A percentile compares a stretch with the other conserved stretches of the same genome.
phyloP scores from a whole-genome alignment of 805 yeast genomes.

The Starmerella bacillaris region DNA sequence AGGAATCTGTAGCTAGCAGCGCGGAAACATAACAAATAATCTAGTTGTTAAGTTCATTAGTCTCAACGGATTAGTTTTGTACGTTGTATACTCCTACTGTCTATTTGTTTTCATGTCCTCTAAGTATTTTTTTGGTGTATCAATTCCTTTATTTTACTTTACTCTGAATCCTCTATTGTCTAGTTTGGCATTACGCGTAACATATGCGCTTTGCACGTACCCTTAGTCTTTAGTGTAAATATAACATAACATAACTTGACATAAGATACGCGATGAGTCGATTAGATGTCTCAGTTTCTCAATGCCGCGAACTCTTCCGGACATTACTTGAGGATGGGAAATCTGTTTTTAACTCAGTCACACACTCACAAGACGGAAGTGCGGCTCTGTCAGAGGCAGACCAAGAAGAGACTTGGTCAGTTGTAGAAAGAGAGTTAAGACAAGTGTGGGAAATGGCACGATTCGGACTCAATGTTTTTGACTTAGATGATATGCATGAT shows the following conservation, averaged over 20 bases:
- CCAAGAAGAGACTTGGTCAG: conserved; percentile 26
- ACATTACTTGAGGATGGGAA: conserved; percentile 4
- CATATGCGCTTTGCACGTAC: too few species aligned
- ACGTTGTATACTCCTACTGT: too few species aligned
- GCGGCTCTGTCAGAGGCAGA: neutral
- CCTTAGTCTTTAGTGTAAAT: too few species aligned
- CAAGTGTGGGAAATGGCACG: conserved; percentile 41
- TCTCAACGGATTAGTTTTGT: too few species aligned
- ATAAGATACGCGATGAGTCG: neutral
- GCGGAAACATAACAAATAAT: too few species aligned
- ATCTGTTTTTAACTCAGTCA: conserved; percentile 24
- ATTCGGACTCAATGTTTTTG: conserved; percentile 42
- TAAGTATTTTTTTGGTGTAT: too few species aligned
- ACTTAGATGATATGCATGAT: conserved; percentile 18
- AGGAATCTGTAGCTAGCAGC: too few species aligned
- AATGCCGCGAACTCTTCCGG: conserved; percentile 7
- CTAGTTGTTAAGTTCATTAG: too few species aligned
- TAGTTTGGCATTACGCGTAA: too few species aligned
- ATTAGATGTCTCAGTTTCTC: neutral
- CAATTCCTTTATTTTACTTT: too few species aligned
- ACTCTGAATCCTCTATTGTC: too few species aligned
- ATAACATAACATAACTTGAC: neutral
- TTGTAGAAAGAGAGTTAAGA: conserved; percentile 22
- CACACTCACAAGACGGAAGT: neutral
- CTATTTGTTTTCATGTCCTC: too few species aligned